A percentile compares a stretch with the other conserved stretches of the same genome.
phyloP scores from a whole-genome alignment of 441 rosid species.

The Pelargonium australe region DNA sequence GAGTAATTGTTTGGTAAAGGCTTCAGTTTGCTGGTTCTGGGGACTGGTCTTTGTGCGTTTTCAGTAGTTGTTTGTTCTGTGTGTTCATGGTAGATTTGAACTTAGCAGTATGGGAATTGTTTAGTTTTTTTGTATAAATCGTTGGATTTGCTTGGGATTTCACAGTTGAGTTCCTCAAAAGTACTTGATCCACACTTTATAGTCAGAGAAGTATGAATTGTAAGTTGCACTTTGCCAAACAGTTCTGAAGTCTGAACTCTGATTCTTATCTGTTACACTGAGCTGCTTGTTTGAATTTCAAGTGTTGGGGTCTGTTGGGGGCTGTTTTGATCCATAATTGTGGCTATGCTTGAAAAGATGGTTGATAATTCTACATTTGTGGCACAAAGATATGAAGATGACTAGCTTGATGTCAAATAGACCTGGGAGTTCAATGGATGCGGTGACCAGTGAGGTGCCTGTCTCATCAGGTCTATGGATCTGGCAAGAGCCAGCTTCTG shows the following conservation, averaged over 20 bases:
- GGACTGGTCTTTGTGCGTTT: slow-evolving; percentile 5
- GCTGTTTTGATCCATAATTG: not conserved
- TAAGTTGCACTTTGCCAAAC: too few relatives aligned
- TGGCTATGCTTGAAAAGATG: slow-evolving; percentile 8
- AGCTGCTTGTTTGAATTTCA: slow-evolving; percentile 1
- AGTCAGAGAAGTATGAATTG: not conserved
- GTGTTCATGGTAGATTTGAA: slow-evolving; percentile 8
- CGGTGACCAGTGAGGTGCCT: slow-evolving; percentile 31
- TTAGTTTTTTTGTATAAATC: slow-evolving; percentile 1
- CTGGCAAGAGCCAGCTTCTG: slow-evolving; percentile 26
- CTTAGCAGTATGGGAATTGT: slow-evolving; percentile 8
- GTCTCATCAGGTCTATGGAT: slow-evolving; percentile 31
- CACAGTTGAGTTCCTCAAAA: not conserved
- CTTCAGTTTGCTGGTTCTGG: slow-evolving; percentile 11
- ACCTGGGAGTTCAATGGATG: slow-evolving; percentile 20
- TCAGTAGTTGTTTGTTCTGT: slow-evolving; percentile 4
- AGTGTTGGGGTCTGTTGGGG: not conserved
- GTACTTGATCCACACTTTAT: not conserved
- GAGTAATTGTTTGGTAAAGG: slow-evolving; percentile 8
- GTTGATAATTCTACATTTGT: slow-evolving; percentile 3
- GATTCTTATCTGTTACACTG: not conserved
- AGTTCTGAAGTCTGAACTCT: not conserved
- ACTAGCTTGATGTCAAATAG: slow-evolving; percentile 20
- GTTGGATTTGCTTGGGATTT: slow-evolving; percentile 21
- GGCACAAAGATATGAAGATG: slow-evolving; percentile 19